phyloP scores from a whole-genome alignment of 2,329 filamentous ascomycete genomes.

The Fusarium tjaetaba region DNA sequence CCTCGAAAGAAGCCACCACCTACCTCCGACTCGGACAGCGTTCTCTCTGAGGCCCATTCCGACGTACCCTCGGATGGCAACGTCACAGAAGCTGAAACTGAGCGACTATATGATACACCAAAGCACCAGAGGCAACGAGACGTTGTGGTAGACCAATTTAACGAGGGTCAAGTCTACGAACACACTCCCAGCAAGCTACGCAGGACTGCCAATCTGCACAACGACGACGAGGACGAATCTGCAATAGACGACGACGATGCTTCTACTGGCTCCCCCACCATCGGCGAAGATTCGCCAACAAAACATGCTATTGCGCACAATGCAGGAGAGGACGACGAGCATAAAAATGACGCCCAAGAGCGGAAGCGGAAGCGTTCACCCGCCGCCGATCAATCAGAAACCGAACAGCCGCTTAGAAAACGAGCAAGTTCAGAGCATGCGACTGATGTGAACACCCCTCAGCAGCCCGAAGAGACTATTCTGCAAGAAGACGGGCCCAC shows the following conservation, averaged over 20 bases:
- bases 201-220: constrained; percentile 54
- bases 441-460: constrained; percentile 48
- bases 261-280: constrained; percentile 53
- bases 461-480: constrained; percentile 44
- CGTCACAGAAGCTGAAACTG: constrained; percentile 90
- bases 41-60: constrained; percentile 64
- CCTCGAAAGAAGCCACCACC: constrained; percentile 44
- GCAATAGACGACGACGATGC: constrained; percentile 53
- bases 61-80: constrained; percentile 58
- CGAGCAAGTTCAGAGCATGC: constrained; percentile 61
- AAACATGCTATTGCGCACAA: constrained; percentile 46
- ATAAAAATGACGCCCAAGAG: constrained; percentile 49
- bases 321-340: constrained; percentile 45
- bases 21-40: constrained; percentile 60
- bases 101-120: constrained; percentile 90
- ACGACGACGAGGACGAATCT: constrained; percentile 53
- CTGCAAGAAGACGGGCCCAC: constrained; percentile 51
- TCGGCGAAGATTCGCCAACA: constrained; percentile 50
- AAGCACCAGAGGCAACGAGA: constrained; percentile 71
- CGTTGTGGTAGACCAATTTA: constrained; percentile 67
- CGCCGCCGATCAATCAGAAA: constrained; percentile 55
- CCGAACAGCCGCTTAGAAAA: constrained; percentile 62
- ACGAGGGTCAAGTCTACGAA: constrained; percentile 65
- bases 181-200: constrained; percentile 82
- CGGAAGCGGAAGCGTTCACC: constrained; percentile 63